These are phyloP conservation scores for Emergomyces orientalis DNA, from an alignment of 2,329 filamentous ascomycete species.

Conservation along the genomic window DNA sequence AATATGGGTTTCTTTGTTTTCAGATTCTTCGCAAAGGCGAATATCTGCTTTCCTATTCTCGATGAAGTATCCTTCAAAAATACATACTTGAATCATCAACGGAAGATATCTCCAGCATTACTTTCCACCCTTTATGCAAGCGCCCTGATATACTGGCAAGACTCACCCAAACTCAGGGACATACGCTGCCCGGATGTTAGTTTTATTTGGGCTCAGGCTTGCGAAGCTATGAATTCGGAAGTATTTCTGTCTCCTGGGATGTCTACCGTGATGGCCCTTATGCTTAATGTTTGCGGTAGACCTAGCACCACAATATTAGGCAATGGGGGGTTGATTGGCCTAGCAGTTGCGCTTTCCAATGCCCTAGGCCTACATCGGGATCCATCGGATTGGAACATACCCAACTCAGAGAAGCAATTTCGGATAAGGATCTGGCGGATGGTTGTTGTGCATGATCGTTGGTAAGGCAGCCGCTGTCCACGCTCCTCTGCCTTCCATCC, in stretches of 20 bases:
- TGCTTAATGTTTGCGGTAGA: constrained; percentile 48
- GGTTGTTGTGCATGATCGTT: constrained; percentile 46
- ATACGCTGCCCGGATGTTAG: constrained; percentile 42
- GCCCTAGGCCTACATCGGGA: constrained; percentile 48
- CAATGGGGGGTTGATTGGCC: constrained; percentile 45
- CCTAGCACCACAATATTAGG: constrained; percentile 48
- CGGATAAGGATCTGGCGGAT: constrained; percentile 50
- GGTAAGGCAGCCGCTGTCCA: constrained; percentile 31
- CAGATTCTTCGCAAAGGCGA: constrained; percentile 43
- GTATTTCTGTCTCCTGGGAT: constrained; percentile 46
- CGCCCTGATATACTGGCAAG: constrained; percentile 44
- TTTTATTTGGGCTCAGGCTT: constrained; percentile 51
- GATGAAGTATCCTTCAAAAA: constrained; percentile 42
- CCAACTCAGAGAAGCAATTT: constrained; percentile 42
- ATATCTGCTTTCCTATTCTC: constrained; percentile 47
- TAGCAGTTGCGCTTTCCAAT: constrained; percentile 45
- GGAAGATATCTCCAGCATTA: constrained; percentile 44
- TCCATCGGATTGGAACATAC: constrained; percentile 46
- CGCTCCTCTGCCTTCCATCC: background rate
- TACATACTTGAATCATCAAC: constrained; percentile 34
- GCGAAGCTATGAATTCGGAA: constrained; percentile 47
- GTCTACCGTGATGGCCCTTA: constrained; percentile 44
- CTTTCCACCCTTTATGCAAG: constrained; percentile 46
- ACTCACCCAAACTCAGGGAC: constrained; percentile 26
- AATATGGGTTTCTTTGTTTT: background rate